Evolutionary conservation across 768 basidiomycete species (phyloP), one percentile per base, ranked within the genome.

Genomic region (Leucogyrophana mollusca): DNA sequence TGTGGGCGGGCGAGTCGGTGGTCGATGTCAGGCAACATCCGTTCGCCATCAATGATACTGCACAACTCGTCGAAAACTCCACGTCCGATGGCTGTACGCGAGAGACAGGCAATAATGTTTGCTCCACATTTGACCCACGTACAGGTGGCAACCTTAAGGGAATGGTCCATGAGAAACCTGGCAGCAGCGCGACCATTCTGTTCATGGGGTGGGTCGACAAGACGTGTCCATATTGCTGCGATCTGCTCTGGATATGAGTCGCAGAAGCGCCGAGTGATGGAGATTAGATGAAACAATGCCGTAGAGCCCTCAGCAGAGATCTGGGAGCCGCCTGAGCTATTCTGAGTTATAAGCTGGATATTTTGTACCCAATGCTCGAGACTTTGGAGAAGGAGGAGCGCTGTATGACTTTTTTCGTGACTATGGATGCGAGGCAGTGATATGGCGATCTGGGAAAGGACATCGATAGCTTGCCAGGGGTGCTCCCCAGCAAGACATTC

Each of bases 161-260:
- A 88, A 56, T 95, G 91, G 54, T 93, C 90, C 27, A 95, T 72
- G 3, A 97, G 72, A 65, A 92, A 97, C 23, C 85, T 78, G 40
- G 89, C 74, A 13, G 91, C 73, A 3, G 90, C 88, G 44, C 84
- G 86, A 2, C 88, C 87, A 50, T 93, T 92, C 18, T 78, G 73
- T 45, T 82, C 76, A 54, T 83, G 73, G 20, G 85, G 83, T 3
- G 79, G 70, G 20, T 87, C 87, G 4, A 91, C 87, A 11, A 95
- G 70, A 45, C 82, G 81, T 6, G 77, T 73, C 88, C 94, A 94
- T 23, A 95, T 77, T 0, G 79, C 76, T 8, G 83, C 72, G 35
- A 96, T 76, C 58, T 93, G 91, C 52, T 91, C 88, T 2, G 90
- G 76, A 54, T 93, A 83, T 20, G 70, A 79, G 49, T 85, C 77